Evolutionary conservation across 306 rosid species (phyloP).

Genomic region (Datisca glomerata): DNA sequence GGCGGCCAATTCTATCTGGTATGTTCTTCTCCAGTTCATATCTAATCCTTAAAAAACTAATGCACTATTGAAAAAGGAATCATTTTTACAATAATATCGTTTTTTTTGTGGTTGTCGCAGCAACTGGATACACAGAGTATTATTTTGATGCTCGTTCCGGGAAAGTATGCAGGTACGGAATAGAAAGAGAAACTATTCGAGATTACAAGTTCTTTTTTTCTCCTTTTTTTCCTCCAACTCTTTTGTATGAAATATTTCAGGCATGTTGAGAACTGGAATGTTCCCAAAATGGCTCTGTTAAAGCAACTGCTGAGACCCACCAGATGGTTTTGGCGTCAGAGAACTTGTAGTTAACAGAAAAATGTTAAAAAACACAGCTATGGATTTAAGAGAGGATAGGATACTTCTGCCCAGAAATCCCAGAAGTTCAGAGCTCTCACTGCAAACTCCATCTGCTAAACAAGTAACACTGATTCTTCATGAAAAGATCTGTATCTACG

Average conservation of each 20-base stretch:
- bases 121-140: slow-evolving; percentile 92
- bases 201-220: background rate
- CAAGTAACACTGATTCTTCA: no score
- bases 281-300: slow-evolving; percentile 76
- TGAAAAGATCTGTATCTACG: background rate
- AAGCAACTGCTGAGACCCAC: slow-evolving; percentile 81
- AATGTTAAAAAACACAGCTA: no score
- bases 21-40: slow-evolving; percentile 6
- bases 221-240: slow-evolving; percentile 6
- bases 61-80: no score
- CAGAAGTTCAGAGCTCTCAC: no score
- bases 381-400: no score
- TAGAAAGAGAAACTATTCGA: background rate
- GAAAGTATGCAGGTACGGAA: slow-evolving; percentile 64
- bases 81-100: background rate
- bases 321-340: slow-evolving; percentile 34
- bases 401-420: no score
- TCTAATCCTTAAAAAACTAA: background rate
- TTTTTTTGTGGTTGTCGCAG: slow-evolving; percentile 31
- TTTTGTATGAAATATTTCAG: slow-evolving; percentile 22
- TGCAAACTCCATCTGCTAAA: no score
- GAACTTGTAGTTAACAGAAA: slow-evolving; percentile 27
- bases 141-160: slow-evolving; percentile 68
- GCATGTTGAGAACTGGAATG: slow-evolving; percentile 95
- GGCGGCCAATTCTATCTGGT: slow-evolving; percentile 98